A percentile compares a stretch with the other conserved stretches of the same genome.
Evolutionary conservation across 169 alveolate species (phyloP).

Genomic region (Eimeria necatrix): DNA sequence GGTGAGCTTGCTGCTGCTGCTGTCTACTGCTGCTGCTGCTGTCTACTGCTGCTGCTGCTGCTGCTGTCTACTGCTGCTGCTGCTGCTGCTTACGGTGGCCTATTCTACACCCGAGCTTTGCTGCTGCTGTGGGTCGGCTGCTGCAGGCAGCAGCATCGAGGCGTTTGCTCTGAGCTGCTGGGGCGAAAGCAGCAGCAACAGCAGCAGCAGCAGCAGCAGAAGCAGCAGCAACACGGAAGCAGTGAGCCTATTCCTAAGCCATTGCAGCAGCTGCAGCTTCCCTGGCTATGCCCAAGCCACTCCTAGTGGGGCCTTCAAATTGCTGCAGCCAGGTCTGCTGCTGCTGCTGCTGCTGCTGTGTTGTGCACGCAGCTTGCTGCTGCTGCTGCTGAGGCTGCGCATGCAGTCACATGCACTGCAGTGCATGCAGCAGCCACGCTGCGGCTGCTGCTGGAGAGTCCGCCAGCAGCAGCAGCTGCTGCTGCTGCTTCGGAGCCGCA

Average conservation of each 20-base stretch:
- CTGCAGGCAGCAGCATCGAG: conserved; percentile 75
- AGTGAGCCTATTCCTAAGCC: background rate
- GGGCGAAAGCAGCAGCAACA: conserved; percentile 52
- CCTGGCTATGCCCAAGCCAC: background rate
- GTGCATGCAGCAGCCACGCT: conserved; percentile 61
- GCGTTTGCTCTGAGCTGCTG: conserved; percentile 57
- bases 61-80: background rate
- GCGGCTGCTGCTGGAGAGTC: conserved; percentile 69
- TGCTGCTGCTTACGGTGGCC: background rate
- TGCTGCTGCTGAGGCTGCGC: conserved; percentile 71
- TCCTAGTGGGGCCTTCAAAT: background rate
- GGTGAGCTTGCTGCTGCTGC: conserved; percentile 57
- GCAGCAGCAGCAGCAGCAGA: conserved; percentile 23
- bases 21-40: background rate
- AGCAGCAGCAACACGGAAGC: conserved; percentile 61
- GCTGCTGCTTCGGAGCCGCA: conserved; percentile 66
- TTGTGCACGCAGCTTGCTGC: conserved; percentile 50
- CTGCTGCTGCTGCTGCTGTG: conserved; percentile 38
- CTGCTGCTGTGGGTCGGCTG: conserved; percentile 27
- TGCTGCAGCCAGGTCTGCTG: no score
- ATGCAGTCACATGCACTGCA: conserved; percentile 17
- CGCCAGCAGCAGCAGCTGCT: conserved; percentile 67
- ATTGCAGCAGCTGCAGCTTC: background rate
- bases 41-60: conserved; percentile 7
- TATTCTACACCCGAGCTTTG: no score